Evolutionary conservation across 2,329 filamentous ascomycete species (phyloP).

Genomic region (Sphaerulina musiva): DNA sequence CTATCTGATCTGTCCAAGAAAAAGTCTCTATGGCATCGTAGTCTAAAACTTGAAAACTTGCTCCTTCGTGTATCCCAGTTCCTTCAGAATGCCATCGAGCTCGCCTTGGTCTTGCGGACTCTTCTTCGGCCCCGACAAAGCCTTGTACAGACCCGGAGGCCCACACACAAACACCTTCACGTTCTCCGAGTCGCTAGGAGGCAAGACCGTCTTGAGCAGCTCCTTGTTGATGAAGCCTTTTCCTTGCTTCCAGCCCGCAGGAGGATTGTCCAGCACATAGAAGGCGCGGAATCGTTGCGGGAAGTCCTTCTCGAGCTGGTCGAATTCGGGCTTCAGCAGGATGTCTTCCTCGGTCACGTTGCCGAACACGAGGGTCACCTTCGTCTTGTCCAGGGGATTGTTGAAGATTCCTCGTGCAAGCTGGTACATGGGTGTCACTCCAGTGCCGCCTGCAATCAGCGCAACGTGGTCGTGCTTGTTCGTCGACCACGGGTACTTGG

Average conservation of each 20-base stretch:
- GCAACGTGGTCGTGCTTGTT: constrained; percentile 92
- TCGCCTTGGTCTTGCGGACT: constrained; percentile 94
- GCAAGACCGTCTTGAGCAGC: constrained; percentile 86
- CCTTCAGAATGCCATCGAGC: constrained; percentile 70
- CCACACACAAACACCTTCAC: constrained; percentile 97
- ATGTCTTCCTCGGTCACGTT: constrained; percentile 89
- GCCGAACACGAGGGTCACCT: constrained; percentile 90
- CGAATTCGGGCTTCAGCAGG: constrained; percentile 76
- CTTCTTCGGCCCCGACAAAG: constrained; percentile 81
- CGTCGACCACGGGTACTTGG: constrained; percentile 80
- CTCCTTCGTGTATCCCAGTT: constrained; percentile 76
- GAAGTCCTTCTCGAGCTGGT: constrained; percentile 86
- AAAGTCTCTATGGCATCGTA: neutral
- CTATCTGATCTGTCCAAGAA: constrained; percentile 16
- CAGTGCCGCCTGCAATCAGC: constrained; percentile 87
- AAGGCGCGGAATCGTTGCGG: constrained; percentile 93
- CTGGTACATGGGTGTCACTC: constrained; percentile 98
- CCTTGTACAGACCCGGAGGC: constrained; percentile 87
- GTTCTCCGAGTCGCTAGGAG: constrained; percentile 73
- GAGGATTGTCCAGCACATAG: constrained; percentile 82
- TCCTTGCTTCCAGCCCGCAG: constrained; percentile 67
- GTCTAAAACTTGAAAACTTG: constrained; percentile 95
- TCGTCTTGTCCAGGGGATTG: constrained; percentile 94
- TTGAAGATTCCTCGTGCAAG: constrained; percentile 85
- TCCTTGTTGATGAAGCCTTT: constrained; percentile 85